Percentiles rank a stretch among this genome's conserved stretches.
Conservation (phyloP, 2,329 filamentous ascomycete genomes). For the Monilinia laxa region DNA sequence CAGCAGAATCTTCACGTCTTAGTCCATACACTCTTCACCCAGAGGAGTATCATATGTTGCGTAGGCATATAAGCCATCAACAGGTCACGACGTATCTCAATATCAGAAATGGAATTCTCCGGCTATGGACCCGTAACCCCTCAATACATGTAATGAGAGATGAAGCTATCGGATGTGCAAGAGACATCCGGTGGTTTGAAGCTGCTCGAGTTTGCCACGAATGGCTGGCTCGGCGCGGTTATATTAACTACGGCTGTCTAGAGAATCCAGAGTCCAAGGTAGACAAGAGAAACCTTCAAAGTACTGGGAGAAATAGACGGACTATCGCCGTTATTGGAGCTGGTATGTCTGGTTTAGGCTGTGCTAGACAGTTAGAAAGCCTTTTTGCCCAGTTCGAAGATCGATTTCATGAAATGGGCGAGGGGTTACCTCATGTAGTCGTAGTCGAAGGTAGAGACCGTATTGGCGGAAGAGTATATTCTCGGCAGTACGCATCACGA, state of each 20-base stretch:
- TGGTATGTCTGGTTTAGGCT: constrained; percentile 89
- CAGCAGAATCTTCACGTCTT: constrained; percentile 83
- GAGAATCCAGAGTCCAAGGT: constrained; percentile 53
- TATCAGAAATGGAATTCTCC: constrained; percentile 89
- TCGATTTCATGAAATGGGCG: constrained; percentile 61
- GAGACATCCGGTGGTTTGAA: constrained; percentile 84
- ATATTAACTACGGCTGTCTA: constrained; percentile 95
- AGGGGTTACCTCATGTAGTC: constrained; percentile 71
- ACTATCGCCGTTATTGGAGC: constrained; percentile 87
- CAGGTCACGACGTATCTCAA: constrained; percentile 97
- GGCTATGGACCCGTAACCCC: constrained; percentile 86
- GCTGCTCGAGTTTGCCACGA: constrained; percentile 85
- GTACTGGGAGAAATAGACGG: constrained; percentile 55
- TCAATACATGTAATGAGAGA: constrained; percentile 76
- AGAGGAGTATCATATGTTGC: constrained; percentile 78
- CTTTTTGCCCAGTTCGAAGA: constrained; percentile 78
- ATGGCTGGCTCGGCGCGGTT: constrained; percentile 87
- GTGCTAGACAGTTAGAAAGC: constrained; percentile 87
- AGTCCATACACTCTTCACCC: constrained; percentile 86
- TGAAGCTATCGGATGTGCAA: constrained; percentile 87
- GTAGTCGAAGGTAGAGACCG: constrained; percentile 84
- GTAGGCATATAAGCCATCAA: constrained; percentile 76
- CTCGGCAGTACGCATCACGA: constrained; percentile 63
- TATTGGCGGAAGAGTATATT: constrained; percentile 91
- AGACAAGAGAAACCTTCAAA: constrained; percentile 40